Conservation (phyloP, 2,329 filamentous ascomycete genomes). For the Ceratocystis huliohia region DNA sequence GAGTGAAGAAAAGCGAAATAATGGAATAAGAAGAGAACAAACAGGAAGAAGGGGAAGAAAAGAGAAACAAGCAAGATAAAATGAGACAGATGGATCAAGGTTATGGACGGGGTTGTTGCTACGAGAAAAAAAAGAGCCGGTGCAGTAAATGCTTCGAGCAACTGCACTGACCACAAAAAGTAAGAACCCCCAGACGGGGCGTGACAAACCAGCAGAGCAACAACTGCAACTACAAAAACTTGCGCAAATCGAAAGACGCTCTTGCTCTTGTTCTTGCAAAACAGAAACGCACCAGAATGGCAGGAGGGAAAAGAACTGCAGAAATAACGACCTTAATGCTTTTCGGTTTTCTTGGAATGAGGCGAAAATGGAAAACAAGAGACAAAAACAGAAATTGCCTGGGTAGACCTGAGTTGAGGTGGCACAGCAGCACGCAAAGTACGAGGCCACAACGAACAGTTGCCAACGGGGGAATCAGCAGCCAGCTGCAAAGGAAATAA, state of each 20-base stretch:
- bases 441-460: not conserved
- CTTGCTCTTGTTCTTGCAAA: not conserved
- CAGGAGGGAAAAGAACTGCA: not conserved
- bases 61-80: slow-evolving; percentile 22
- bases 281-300: not conserved
- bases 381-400: slow-evolving; percentile 10
- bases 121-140: slow-evolving; percentile 3
- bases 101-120: slow-evolving; percentile 3
- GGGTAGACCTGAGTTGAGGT: not conserved
- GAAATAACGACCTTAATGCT: not conserved
- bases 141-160: slow-evolving; percentile 6
- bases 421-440: not conserved
- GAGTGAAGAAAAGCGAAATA: slow-evolving; percentile 22
- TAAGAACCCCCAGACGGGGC: slow-evolving; percentile 1
- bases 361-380: not conserved
- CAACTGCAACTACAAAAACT: not conserved
- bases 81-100: slow-evolving; percentile 2
- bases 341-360: not conserved
- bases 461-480: not conserved
- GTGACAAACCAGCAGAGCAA: not conserved
- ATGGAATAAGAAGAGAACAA: slow-evolving; percentile 23
- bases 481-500: not conserved
- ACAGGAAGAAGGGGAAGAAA: slow-evolving; percentile 11
- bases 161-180: slow-evolving; percentile 2
- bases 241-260: not conserved